A percentile compares a stretch with the other conserved stretches of the same genome.
phyloP scores from a whole-genome alignment of 495 filamentous ascomycete species.

The Bathelium albidoporum region DNA sequence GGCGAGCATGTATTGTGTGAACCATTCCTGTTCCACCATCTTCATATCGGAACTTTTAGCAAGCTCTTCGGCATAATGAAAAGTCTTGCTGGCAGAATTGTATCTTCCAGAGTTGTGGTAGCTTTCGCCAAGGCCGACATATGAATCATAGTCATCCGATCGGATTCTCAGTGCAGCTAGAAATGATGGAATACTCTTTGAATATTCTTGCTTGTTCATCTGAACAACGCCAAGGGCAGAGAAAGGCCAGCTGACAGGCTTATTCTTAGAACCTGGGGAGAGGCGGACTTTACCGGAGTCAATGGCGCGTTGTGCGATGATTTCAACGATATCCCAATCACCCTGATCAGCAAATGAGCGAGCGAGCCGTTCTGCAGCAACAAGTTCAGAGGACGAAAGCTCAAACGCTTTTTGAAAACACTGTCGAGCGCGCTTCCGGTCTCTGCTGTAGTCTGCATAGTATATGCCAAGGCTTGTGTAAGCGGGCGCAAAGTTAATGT shows the following conservation, averaged over 20 bases:
- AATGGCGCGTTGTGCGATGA: constrained; percentile 79
- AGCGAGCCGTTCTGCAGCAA: constrained; percentile 80
- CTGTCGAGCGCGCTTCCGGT: constrained; percentile 69
- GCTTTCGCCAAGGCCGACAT: constrained; percentile 90
- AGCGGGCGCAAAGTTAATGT: constrained; percentile 81
- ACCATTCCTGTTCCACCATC: constrained; percentile 61
- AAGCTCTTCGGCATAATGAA: constrained; percentile 64
- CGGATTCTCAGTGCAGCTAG: constrained; percentile 77
- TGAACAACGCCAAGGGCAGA: constrained; percentile 95
- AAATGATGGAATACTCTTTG: constrained; percentile 79
- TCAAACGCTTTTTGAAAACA: constrained; percentile 98
- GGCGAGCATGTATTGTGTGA: constrained; percentile 91
- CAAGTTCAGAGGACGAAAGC: constrained; percentile 74
- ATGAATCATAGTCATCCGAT: constrained; percentile 82
- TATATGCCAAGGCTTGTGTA: constrained; percentile 94
- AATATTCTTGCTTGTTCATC: constrained; percentile 85
- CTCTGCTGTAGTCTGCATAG: constrained; percentile 82
- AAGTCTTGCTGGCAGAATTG: constrained; percentile 84
- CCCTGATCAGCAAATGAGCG: constrained; percentile 73
- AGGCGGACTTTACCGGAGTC: constrained; percentile 85
- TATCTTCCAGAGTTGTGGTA: constrained; percentile 91
- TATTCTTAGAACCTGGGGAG: constrained; percentile 81
- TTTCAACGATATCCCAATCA: constrained; percentile 95
- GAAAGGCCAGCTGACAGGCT: constrained; percentile 88
- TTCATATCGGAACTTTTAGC: constrained; percentile 43